These are phyloP conservation scores for Staphylotrichum longicolle DNA, from an alignment of 495 filamentous ascomycete species.

Conservation along the genomic window DNA sequence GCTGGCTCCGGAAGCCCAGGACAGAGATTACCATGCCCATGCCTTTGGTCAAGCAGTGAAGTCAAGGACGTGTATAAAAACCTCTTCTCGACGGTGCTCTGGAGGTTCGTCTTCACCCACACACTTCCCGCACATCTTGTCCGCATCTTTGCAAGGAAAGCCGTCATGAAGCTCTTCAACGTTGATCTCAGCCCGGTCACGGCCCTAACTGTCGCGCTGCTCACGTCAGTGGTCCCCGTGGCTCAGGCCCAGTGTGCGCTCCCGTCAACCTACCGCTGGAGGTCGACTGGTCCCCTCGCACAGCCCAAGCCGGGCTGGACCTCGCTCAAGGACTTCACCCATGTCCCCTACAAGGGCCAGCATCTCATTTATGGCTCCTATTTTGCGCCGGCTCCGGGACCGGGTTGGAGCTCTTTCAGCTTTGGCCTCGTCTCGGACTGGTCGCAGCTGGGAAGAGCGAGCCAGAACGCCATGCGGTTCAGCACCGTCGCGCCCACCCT, in stretches of 20 bases:
- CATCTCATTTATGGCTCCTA: slow-evolving; percentile 49
- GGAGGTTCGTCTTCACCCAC: not conserved
- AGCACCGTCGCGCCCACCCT: slow-evolving; percentile 58
- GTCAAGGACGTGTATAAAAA: too few species aligned
- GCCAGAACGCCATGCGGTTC: slow-evolving; percentile 49
- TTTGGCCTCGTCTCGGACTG: slow-evolving; percentile 56
- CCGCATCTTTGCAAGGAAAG: too few species aligned
- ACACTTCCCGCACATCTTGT: not conserved
- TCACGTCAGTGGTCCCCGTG: slow-evolving; percentile 22
- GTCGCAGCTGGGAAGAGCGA: slow-evolving; percentile 51
- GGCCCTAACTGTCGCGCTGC: slow-evolving; percentile 38
- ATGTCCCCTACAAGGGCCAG: slow-evolving; percentile 47
- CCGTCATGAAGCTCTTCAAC: slow-evolving; percentile 25
- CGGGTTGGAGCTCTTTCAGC: slow-evolving; percentile 48
- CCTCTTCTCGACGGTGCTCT: too few species aligned
- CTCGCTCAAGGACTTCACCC: slow-evolving; percentile 50
- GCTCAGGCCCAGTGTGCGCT: slow-evolving; percentile 46
- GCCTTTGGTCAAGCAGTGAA: too few species aligned
- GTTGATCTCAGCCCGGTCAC: slow-evolving; percentile 28
- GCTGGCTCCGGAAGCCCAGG: too few species aligned
- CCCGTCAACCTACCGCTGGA: slow-evolving; percentile 56
- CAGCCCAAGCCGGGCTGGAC: slow-evolving; percentile 51
- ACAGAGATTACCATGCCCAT: too few species aligned
- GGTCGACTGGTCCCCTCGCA: slow-evolving; percentile 48
- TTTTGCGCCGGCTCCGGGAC: not conserved